Percentiles rank a stretch among this genome's conserved stretches.
Conservation (phyloP, 2,329 filamentous ascomycete species). For the Cercospora zeina region DNA sequence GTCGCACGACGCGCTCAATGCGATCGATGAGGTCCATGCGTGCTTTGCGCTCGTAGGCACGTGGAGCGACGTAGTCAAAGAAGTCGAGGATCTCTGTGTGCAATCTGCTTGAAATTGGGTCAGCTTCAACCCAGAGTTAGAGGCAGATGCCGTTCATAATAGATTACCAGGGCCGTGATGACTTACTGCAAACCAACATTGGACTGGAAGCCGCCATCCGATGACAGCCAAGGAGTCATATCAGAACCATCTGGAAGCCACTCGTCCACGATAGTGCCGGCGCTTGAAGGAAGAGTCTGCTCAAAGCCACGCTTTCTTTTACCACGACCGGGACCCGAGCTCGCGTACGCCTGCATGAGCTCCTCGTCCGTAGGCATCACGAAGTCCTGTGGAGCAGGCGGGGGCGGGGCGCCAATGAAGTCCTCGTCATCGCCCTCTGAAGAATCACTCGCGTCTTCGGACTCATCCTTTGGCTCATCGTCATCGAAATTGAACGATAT, state of each 20-base stretch:
- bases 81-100: constrained; percentile 91
- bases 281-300: constrained; percentile 25
- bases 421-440: constrained; percentile 44
- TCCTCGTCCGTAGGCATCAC: constrained; percentile 34
- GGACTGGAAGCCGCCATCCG: constrained; percentile 49
- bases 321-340: constrained; percentile 41
- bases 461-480: constrained; percentile 38
- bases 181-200: constrained; percentile 34
- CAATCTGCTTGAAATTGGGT: constrained; percentile 51
- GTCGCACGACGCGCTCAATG: constrained; percentile 61
- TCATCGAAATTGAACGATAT: constrained; percentile 65
- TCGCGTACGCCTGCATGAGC: constrained; percentile 20
- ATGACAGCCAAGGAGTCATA: constrained; percentile 63
- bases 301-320: constrained; percentile 66
- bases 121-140: neutral
- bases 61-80: constrained; percentile 78
- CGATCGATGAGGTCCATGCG: constrained; percentile 71
- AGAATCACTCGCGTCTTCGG: constrained; percentile 26
- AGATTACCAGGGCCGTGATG: neutral
- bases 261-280: constrained; percentile 44
- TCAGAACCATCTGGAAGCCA: constrained; percentile 47
- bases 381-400: constrained; percentile 22
- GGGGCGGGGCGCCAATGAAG: constrained; percentile 18
- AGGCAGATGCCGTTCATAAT: too few relatives aligned
- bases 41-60: constrained; percentile 72